Evolutionary conservation across 805 yeast species (phyloP).

Genomic region (Brettanomyces sp.): DNA sequence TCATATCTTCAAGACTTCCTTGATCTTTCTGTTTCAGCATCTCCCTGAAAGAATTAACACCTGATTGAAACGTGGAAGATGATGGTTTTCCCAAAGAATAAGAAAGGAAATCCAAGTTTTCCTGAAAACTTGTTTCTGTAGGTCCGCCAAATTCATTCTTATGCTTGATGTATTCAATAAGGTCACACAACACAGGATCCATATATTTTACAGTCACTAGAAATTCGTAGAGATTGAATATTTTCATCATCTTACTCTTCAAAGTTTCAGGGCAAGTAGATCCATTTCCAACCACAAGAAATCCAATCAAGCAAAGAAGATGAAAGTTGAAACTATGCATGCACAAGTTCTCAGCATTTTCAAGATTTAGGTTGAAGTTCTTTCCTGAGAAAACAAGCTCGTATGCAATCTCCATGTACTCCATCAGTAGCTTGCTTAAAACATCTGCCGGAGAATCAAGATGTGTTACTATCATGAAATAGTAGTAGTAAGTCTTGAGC

Average conservation of each 20-base stretch:
- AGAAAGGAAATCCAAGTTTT: constrained; percentile 18
- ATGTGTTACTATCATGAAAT: constrained; percentile 20
- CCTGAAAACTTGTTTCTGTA: constrained; percentile 10
- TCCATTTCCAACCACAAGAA: constrained; percentile 10
- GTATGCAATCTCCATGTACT: constrained; percentile 15
- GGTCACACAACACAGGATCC: constrained; percentile 14
- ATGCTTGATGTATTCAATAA: constrained; percentile 15
- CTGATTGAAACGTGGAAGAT: constrained; percentile 6
- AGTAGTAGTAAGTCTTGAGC: constrained; percentile 21
- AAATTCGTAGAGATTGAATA: constrained; percentile 18
- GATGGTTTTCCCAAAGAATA: constrained; percentile 9
- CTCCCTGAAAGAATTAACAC: constrained; percentile 8
- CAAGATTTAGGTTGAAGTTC: constrained; percentile 11
- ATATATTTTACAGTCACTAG: constrained; percentile 13
- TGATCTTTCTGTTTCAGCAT: no score
- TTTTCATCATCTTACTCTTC: constrained; percentile 7
- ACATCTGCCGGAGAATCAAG: constrained; percentile 10
- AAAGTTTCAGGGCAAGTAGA: constrained; percentile 3
- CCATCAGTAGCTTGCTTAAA: constrained; percentile 11
- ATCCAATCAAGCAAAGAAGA: constrained; percentile 18
- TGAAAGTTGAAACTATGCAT: constrained; percentile 26
- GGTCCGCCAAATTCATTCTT: constrained; percentile 6
- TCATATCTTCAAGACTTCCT: no score
- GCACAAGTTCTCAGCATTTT: constrained; percentile 18
- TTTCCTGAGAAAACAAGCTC: constrained; percentile 13